Base-by-base conservation (phyloP, 441 rosid genomes). In the Erodium texanum region DNA sequence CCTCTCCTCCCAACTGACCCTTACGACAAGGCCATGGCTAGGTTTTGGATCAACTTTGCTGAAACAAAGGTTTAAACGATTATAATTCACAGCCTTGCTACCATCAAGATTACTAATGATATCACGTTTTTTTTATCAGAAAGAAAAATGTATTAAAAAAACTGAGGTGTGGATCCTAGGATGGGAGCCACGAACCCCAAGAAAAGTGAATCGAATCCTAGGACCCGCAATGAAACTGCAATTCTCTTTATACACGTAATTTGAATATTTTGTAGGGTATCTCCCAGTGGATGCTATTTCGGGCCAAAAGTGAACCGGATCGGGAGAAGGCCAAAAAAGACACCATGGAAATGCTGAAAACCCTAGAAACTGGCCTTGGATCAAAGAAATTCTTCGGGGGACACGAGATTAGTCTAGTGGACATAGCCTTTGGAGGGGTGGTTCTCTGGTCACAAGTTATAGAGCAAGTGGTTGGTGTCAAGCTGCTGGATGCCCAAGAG, bases 311-410 rank as follows among this genome's bases (percentile, higher is more conserved):
- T 0, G 77, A 74, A 76, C 80, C 68, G 36, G 36, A 32, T 27
- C 72, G 71, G 9, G 73, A 79, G 59, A 70, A 69, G 56, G 74
- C 64, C 9, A 56, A 32, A 19, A 34, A 74, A 24, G 76, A 70
- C 2, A 14, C 43, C 45, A 10, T 66, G n/a, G 74, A 75, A 71
- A 70, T 77, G 73, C 62, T 77, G 2, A 45, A 59, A 48, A 59
- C 65, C 5, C 12, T 79, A 0, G 82, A 79, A 71, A 75, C 64
- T 1, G 76, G 52, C 0, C 24, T 75, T 0, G 70, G 65, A 10
- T 68, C 50, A 0, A 67, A 68, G 16, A 73, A 63, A 36, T 80
- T 67, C 23, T 75, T 75, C 12, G 76, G 79, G 0, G 79, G 82
- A 10, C 78, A 76, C 29, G 7, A 34, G 11, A 74, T 78, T 16